Evolutionary conservation across 768 basidiomycete species (phyloP), one percentile per base, ranked within the genome.

Genomic region (Strobilomyces echinocephalus): DNA sequence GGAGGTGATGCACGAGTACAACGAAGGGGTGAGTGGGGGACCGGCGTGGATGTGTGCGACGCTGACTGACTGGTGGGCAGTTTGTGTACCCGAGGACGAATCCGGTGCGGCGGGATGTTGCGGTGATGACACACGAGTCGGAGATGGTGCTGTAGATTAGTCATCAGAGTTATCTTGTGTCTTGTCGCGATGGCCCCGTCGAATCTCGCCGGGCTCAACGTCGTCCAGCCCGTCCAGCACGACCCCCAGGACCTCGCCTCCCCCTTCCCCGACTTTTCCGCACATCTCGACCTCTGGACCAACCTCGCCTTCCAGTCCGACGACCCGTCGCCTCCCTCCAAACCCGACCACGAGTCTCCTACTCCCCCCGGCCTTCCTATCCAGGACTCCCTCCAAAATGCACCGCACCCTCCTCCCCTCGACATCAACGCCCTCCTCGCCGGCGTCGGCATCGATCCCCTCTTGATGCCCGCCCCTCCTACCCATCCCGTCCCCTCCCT

Each of bases 1-100:
- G 3, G 91, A 92, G 64, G 87, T 91, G 16, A 77, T 93, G 78
- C 80, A 83, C 62, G 91, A 93, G 69, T 93, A 93, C 62, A 87
- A 93, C 56, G 75, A 83, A 66, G 82, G 80, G 71, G 91, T 90
- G 58, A 36, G 83, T 76, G 3, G 4, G 11, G 38, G 2, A 2
- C 18, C 16, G 11, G n/a, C 40, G 55, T 34, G 49, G 15, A 43
- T 11, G 45, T 2, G 1, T 16, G 16, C 47, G 42, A 59, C 6
- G 6, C n/a, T 12, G 34, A 4, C n/a, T 12, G 34, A 4, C 16
- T n/a, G 33, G 4, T 24, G 24, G 12, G 24, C 52, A 93, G 89
- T 93, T 90, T 65, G 91, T 93, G 4, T 81, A 87, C 60, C 91
- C 91, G n/a, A 81, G 84, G 55, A 69, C 90, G 55, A 85, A 88